Conservation (phyloP, 768 basidiomycete genomes). For the Exsudoporus frostii region DNA sequence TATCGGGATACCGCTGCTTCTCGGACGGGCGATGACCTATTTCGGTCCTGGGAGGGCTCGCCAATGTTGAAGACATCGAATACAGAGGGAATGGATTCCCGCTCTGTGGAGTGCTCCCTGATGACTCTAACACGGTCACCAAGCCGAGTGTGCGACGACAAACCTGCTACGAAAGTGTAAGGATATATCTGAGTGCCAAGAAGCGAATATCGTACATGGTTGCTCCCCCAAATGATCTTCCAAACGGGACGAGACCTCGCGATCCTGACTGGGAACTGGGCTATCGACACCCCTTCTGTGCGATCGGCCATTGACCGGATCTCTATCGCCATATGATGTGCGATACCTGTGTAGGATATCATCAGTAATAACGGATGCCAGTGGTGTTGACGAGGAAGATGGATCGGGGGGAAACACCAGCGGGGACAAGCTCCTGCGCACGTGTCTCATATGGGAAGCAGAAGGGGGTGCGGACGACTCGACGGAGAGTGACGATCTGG, state of each 20-base stretch:
- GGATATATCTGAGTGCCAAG: neutral
- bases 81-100: conserved; percentile 23
- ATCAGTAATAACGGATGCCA: conserved; percentile 12
- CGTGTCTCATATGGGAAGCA: conserved; percentile 11
- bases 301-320: neutral
- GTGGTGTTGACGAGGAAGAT: conserved; percentile 6
- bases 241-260: conserved; percentile 1
- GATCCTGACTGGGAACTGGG: conserved; percentile 2
- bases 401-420: conserved; percentile 21
- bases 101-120: conserved; percentile 21
- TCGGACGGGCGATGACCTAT: conserved; percentile 10
- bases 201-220: conserved; percentile 6
- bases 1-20: conserved; percentile 9
- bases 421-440: conserved; percentile 27
- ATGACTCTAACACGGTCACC: conserved; percentile 18
- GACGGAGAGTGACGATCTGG: conserved; percentile 12
- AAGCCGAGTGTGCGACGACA: conserved; percentile 3
- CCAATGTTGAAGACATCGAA: conserved; percentile 30
- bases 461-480: conserved; percentile 5
- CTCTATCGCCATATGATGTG: neutral
- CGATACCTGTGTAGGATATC: conserved; percentile 19
- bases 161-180: neutral
- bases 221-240: conserved; percentile 6
- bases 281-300: conserved; percentile 7
- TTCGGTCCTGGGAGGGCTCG: conserved; percentile 19